Conservation (phyloP, 257 asterid genomes). For the Capsicum rhomboideum region DNA sequence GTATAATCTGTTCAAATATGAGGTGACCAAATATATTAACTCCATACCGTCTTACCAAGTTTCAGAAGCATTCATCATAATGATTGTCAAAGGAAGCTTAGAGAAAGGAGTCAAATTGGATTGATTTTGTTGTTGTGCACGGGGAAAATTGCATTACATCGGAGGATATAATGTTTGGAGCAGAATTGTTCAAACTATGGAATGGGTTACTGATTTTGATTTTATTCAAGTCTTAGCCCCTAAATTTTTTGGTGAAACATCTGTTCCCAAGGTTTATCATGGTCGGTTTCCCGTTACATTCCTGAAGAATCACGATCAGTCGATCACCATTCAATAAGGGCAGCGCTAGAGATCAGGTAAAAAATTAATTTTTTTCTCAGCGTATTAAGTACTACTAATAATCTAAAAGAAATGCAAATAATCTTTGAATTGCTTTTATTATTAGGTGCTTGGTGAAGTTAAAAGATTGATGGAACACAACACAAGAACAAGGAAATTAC, state of each 20-base stretch:
- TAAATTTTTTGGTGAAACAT: no score
- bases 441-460: no score
- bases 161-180: slow-evolving; percentile 52
- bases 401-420: no score
- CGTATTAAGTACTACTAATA: no score
- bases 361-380: no score
- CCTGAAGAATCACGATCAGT: neutral
- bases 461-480: slow-evolving; percentile 10
- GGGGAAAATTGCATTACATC: slow-evolving; percentile 40
- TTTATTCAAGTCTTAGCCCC: no score
- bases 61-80: slow-evolving; percentile 29
- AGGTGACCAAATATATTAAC: no score
- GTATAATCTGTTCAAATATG: no score
- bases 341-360: slow-evolving; percentile 40
- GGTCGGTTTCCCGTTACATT: slow-evolving; percentile 24
- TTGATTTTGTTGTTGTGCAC: slow-evolving; percentile 52
- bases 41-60: slow-evolving; percentile 30
- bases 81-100: slow-evolving; percentile 12
- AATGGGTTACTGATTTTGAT: no score
- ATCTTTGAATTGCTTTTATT: no score
- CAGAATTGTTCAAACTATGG: no score
- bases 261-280: no score
- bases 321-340: slow-evolving; percentile 9
- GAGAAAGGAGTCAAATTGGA: slow-evolving; percentile 11
- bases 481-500: slow-evolving; percentile 40